A percentile compares a stretch with the other conserved stretches of the same genome.
These are phyloP conservation scores for Dimocarpus longan DNA, from an alignment of 345 rosid genomes.

Conservation along the genomic window DNA sequence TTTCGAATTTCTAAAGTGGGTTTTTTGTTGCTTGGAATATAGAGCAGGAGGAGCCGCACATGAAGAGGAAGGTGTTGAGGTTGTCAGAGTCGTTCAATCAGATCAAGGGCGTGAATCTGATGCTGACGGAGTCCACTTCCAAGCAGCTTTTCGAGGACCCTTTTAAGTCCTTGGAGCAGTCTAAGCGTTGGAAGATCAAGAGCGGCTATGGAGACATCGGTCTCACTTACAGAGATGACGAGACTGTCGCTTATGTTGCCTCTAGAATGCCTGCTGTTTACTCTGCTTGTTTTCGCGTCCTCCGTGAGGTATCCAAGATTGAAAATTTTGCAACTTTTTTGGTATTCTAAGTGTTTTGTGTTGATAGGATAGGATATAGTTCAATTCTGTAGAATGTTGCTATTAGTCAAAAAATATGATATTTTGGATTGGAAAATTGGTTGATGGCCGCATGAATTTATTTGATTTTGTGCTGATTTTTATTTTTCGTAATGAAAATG, in stretches of 20 bases:
- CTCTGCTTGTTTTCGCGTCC: constrained; percentile 83
- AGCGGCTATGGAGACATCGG: constrained; percentile 88
- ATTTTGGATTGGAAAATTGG: background rate
- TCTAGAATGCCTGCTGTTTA: constrained; percentile 96
- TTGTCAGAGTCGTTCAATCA: constrained; percentile 64
- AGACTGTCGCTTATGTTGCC: constrained; percentile 89
- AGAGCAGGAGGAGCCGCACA: constrained; percentile 85
- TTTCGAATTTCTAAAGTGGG: background rate
- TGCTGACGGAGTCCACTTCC: constrained; percentile 52
- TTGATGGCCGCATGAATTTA: background rate
- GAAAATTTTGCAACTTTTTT: background rate
- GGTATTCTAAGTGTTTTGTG: background rate
- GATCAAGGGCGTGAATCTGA: constrained; percentile 66
- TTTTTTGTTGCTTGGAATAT: background rate
- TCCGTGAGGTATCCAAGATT: constrained; percentile 54
- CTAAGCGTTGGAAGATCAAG: constrained; percentile 86
- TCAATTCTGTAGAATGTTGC: background rate
- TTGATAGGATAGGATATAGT: background rate
- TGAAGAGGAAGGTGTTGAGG: constrained; percentile 78
- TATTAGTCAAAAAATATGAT: background rate
- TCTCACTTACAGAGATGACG: constrained; percentile 67
- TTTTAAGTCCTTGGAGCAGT: constrained; percentile 70
- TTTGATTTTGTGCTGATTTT: background rate
- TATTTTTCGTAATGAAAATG: background rate
- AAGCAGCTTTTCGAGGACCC: constrained; percentile 79